Percentiles rank a stretch among this genome's conserved stretches.
These are phyloP conservation scores for Nitzschia putrida DNA, from an alignment of 108 stramenopile species.

Conservation along the genomic window DNA sequence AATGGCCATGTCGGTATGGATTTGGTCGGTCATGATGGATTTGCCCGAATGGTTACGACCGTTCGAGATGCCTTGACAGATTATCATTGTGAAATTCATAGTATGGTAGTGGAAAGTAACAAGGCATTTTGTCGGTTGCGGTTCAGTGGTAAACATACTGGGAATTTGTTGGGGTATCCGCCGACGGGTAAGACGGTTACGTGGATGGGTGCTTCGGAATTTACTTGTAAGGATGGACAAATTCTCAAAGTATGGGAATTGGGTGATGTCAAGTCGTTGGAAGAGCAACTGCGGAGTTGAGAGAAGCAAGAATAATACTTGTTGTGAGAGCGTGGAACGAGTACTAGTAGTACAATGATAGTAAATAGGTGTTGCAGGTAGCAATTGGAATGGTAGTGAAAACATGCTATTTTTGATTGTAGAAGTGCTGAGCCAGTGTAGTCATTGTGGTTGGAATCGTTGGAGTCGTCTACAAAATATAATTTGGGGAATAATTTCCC, in stretches of 20 bases:
- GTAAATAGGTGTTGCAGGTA: too few species aligned
- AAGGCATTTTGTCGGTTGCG: conserved; percentile 63
- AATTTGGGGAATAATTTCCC: too few species aligned
- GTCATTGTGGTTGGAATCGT: too few species aligned
- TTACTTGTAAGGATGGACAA: conserved; percentile 48
- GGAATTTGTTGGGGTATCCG: conserved; percentile 49
- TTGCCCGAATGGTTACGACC: conserved; percentile 51
- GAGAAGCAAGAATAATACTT: neutral
- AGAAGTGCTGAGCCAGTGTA: too few species aligned
- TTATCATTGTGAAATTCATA: conserved; percentile 66
- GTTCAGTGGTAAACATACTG: conserved; percentile 58
- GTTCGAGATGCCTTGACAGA: conserved; percentile 50
- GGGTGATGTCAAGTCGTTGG: conserved; percentile 59
- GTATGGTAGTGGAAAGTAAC: conserved; percentile 60
- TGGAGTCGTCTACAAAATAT: too few species aligned
- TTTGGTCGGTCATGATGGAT: conserved; percentile 60
- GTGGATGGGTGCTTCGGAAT: conserved; percentile 67
- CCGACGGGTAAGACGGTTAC: conserved; percentile 51
- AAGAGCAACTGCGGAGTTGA: conserved; percentile 39
- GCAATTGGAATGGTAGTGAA: too few species aligned
- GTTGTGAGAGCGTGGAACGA: too few species aligned
- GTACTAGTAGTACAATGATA: too few species aligned
- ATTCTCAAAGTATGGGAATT: conserved; percentile 69
- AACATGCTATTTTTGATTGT: too few species aligned
- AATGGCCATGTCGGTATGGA: conserved; percentile 61